Evolutionary conservation across 2,329 filamentous ascomycete species (phyloP).

Genomic region (Amesomyces nigricolor): DNA sequence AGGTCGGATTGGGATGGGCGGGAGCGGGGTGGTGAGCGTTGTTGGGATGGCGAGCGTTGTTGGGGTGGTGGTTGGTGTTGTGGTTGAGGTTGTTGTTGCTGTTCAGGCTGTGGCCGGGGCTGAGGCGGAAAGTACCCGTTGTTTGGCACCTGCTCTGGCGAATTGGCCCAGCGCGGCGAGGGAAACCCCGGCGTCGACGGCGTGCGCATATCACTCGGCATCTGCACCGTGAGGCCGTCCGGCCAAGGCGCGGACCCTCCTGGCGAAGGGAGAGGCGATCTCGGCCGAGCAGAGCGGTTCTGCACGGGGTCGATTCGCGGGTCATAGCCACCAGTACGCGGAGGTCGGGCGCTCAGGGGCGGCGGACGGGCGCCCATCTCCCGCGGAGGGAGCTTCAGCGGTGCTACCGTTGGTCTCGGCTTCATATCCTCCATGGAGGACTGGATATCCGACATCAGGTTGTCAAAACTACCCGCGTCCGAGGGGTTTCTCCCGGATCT

Average conservation of each 20-base stretch:
- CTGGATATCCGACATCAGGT: conserved; percentile 52
- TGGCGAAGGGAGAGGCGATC: conserved; percentile 27
- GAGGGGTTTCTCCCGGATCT: conserved; percentile 36
- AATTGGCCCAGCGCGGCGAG: conserved; percentile 17
- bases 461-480: conserved; percentile 43
- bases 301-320: conserved; percentile 35
- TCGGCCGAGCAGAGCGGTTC: conserved; percentile 24
- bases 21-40: conserved; percentile 13
- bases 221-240: not conserved
- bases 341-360: conserved; percentile 22
- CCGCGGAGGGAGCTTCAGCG: conserved; percentile 20
- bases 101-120: not conserved
- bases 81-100: not conserved
- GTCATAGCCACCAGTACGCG: conserved; percentile 29
- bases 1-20: conserved; percentile 3
- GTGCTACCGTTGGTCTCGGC: conserved; percentile 24
- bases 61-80: not conserved
- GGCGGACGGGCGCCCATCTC: conserved; percentile 28
- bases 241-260: not conserved
- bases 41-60: conserved; percentile 9
- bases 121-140: not conserved
- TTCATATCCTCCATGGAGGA: conserved; percentile 42
- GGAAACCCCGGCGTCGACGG: conserved; percentile 14
- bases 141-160: conserved; percentile 11
- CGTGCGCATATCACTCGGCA: conserved; percentile 7